These are phyloP conservation scores for Saposhnikovia divaricata DNA, from an alignment of 129 eudicot genomes.

Conservation along the genomic window DNA sequence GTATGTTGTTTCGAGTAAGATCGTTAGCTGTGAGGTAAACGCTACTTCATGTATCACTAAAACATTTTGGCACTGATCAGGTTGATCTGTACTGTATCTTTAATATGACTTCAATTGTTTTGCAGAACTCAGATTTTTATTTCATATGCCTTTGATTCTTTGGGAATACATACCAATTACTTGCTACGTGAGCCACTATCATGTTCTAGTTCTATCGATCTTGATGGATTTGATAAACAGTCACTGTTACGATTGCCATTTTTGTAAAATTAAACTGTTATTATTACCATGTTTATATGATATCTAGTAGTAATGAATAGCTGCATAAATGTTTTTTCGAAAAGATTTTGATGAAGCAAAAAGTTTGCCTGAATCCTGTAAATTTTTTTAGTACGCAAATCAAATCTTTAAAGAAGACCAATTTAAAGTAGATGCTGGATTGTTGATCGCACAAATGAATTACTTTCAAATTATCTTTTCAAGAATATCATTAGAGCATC, in stretches of 20 bases:
- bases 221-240: no score
- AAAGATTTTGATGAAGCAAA: neutral
- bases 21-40: neutral
- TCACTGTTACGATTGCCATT: no score
- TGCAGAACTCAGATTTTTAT: neutral
- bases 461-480: neutral
- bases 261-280: no score
- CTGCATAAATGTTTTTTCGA: no score
- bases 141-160: neutral
- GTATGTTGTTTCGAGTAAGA: neutral
- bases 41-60: neutral
- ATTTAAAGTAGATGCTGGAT: no score
- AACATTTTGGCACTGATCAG: neutral
- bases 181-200: neutral
- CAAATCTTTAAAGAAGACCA: no score
- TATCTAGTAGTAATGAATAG: no score
- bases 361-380: neutral
- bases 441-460: no score
- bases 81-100: neutral
- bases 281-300: no score
- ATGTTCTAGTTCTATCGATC: neutral
- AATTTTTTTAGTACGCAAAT: no score
- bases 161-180: neutral
- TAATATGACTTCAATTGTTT: neutral
- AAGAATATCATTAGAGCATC: neutral